These are phyloP conservation scores for Blastobotrys americana DNA, from an alignment of 805 yeast genomes.

Conservation along the genomic window DNA sequence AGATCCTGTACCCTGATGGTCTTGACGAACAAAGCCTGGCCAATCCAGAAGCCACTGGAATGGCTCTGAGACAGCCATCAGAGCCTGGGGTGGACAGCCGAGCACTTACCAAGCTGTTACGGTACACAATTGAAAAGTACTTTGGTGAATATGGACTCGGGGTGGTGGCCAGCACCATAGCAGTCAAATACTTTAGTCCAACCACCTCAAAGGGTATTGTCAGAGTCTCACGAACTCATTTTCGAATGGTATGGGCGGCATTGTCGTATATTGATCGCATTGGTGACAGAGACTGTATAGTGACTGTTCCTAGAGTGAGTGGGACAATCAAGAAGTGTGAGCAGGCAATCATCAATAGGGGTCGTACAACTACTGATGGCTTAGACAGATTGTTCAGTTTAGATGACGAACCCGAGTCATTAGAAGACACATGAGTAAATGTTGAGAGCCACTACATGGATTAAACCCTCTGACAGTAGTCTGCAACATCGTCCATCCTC, in stretches of 20 bases:
- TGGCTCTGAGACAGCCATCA: conserved; percentile 21
- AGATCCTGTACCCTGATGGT: conserved; percentile 57
- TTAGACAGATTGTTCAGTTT: too few relatives aligned
- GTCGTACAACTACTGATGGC: too few relatives aligned
- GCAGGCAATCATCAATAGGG: conserved; percentile 50
- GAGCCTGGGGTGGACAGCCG: conserved; percentile 38
- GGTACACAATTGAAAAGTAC: conserved; percentile 48
- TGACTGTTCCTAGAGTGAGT: conserved; percentile 62
- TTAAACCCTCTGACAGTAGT: too few relatives aligned
- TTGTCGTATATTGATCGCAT: conserved; percentile 41
- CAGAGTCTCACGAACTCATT: conserved; percentile 62
- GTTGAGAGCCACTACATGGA: too few relatives aligned
- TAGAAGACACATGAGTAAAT: too few relatives aligned
- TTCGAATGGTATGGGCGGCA: conserved; percentile 58
- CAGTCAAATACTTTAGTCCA: conserved; percentile 72
- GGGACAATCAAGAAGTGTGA: conserved; percentile 88
- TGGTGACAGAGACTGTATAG: conserved; percentile 42
- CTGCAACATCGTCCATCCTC: too few relatives aligned
- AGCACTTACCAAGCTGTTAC: conserved; percentile 45
- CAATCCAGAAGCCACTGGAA: conserved; percentile 4
- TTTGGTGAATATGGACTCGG: conserved; percentile 81
- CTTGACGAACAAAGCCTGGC: conserved; percentile 15
- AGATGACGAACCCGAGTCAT: too few relatives aligned
- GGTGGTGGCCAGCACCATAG: conserved; percentile 48
- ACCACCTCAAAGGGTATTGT: conserved; percentile 79